phyloP scores from a whole-genome alignment of 805 yeast species.

The Cyberlindnera meyerae region DNA sequence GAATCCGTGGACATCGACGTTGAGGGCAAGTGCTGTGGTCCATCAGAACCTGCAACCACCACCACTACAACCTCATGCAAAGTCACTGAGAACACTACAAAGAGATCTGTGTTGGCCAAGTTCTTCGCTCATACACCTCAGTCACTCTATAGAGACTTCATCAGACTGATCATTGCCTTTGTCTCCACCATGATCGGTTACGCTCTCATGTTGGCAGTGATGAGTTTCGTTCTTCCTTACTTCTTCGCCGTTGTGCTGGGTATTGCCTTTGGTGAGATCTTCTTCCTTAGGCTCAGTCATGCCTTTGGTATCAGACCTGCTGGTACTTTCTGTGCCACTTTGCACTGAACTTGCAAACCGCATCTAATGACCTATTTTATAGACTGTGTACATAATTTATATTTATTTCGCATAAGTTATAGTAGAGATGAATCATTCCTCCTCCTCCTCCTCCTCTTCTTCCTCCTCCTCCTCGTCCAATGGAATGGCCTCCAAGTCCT shows the following conservation, averaged over 20 bases:
- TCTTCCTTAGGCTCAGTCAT: constrained; percentile 54
- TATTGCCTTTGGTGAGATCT: constrained; percentile 62
- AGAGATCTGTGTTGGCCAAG: constrained; percentile 27
- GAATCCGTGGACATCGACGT: constrained; percentile 3
- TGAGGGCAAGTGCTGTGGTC: constrained; percentile 12
- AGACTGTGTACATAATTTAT: background rate
- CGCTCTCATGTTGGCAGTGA: constrained; percentile 73
- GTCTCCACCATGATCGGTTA: constrained; percentile 63
- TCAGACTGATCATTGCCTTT: constrained; percentile 53
- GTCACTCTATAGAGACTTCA: constrained; percentile 44
- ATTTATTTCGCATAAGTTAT: no score
- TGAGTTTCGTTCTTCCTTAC: constrained; percentile 63
- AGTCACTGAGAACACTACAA: constrained; percentile 1
- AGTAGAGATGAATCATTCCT: constrained; percentile 2
- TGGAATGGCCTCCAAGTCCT: constrained; percentile 39
- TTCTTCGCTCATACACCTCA: constrained; percentile 31
- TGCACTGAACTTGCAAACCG: constrained; percentile 23
- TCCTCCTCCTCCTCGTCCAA: constrained; percentile 40
- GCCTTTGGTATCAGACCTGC: constrained; percentile 31
- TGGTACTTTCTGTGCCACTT: constrained; percentile 13
- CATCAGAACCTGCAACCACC: background rate
- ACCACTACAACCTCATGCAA: background rate
- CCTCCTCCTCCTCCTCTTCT: constrained; percentile 28
- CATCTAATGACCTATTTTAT: no score
- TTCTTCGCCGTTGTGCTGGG: constrained; percentile 74